Evolutionary conservation across 148 eudicot species (phyloP).

Genomic region (Camellia japonica): DNA sequence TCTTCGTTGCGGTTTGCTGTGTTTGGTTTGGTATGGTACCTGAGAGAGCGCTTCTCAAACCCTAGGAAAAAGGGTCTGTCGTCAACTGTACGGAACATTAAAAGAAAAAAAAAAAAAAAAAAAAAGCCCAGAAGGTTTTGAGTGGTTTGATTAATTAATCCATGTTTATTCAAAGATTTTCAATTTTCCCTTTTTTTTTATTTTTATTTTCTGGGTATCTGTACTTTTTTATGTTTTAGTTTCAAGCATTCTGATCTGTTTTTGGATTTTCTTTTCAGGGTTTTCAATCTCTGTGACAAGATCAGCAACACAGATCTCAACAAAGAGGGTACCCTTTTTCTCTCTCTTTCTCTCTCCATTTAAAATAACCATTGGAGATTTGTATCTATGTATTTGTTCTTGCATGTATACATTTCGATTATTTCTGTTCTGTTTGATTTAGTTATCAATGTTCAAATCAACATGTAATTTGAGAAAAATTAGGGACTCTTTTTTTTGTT

Average conservation of each 20-base stretch:
- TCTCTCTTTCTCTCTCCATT: neutral
- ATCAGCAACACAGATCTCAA: neutral
- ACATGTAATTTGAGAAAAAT: neutral
- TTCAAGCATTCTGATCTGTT: neutral
- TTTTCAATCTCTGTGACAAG: neutral
- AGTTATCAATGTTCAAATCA: neutral
- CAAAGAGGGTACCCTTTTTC: neutral
- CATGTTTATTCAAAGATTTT: neutral
- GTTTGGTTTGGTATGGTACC: neutral
- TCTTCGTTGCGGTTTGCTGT: neutral
- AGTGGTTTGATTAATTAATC: constrained; percentile 5
- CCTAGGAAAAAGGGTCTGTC: constrained; percentile 12
- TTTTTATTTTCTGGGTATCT: neutral
- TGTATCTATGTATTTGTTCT: neutral
- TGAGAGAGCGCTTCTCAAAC: constrained; percentile 6
- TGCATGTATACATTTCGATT: neutral
- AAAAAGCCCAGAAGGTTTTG: neutral
- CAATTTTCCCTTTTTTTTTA: neutral
- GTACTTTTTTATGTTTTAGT: neutral
- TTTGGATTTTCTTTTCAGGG: neutral
- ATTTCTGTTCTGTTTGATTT: neutral
- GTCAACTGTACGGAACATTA: neutral
- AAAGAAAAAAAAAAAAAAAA: neutral
- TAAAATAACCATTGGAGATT: neutral
- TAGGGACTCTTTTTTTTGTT: neutral